Evolutionary conservation across 2,329 filamentous ascomycete genomes (phyloP).

Genomic region (Xenosphaeropsis pyriputrescens): DNA sequence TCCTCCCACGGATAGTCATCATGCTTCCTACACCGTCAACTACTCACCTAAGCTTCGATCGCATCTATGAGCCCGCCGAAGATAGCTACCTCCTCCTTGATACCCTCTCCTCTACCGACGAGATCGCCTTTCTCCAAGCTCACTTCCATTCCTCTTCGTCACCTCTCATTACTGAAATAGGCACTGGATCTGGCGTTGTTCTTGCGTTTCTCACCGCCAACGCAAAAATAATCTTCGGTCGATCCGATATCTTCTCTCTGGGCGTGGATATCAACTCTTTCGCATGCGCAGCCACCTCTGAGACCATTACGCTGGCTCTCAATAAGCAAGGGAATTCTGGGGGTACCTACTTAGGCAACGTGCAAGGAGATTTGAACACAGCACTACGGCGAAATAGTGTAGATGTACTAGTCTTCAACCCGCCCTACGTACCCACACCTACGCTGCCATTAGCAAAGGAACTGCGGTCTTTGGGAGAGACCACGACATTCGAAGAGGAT

Average conservation of each 20-base stretch:
- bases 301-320: slow-evolving; percentile 45
- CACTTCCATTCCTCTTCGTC: slow-evolving; percentile 18
- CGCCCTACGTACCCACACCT: slow-evolving; percentile 85
- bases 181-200: slow-evolving; percentile 88
- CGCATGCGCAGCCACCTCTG: slow-evolving; percentile 61
- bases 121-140: slow-evolving; percentile 13
- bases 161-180: slow-evolving; percentile 69
- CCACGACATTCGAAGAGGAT: slow-evolving; percentile 54
- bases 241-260: slow-evolving; percentile 52
- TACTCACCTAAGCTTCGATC: slow-evolving; percentile 75
- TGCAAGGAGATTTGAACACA: slow-evolving; percentile 55
- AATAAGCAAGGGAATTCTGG: slow-evolving; percentile 24
- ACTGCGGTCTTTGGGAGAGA: slow-evolving; percentile 10
- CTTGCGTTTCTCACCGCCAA: slow-evolving; percentile 76
- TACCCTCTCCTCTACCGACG: slow-evolving; percentile 53
- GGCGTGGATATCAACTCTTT: slow-evolving; percentile 77
- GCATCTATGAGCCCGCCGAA: slow-evolving; percentile 89
- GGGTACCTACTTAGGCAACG: slow-evolving; percentile 46
- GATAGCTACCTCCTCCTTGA: slow-evolving; percentile 92
- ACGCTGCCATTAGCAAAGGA: slow-evolving; percentile 40
- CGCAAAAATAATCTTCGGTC: slow-evolving; percentile 56
- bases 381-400: slow-evolving; percentile 43
- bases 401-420: slow-evolving; percentile 90
- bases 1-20: slow-evolving; percentile 8
- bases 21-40: slow-evolving; percentile 95